These are phyloP conservation scores for Aspergillus arachidicola DNA, from an alignment of 2,329 filamentous ascomycete genomes.

Conservation along the genomic window DNA sequence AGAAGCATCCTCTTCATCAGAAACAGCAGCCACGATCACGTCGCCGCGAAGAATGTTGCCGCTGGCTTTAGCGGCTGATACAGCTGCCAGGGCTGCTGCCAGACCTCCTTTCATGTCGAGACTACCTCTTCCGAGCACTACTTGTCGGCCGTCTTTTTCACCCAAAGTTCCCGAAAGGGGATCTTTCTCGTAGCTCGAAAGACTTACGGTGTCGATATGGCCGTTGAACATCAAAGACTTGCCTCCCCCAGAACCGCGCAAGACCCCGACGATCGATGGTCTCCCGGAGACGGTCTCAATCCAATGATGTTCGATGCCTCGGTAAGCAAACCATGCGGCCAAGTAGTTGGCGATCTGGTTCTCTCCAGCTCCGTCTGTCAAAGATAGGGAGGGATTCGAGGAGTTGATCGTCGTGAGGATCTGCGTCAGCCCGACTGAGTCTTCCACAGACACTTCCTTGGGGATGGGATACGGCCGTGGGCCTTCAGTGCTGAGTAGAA, in stretches of 20 bases:
- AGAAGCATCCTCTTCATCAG: constrained; percentile 56
- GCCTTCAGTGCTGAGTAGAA: constrained; percentile 70
- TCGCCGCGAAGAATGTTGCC: constrained; percentile 46
- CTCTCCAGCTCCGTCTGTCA: constrained; percentile 50
- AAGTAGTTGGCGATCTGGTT: constrained; percentile 51
- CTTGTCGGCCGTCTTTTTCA: constrained; percentile 35
- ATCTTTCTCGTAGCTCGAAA: constrained; percentile 51
- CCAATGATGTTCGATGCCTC: constrained; percentile 55
- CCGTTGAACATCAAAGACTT: constrained; percentile 57
- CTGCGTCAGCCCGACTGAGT: constrained; percentile 48
- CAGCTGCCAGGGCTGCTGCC: constrained; percentile 49
- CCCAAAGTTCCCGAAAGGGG: constrained; percentile 46
- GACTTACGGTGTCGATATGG: constrained; percentile 57
- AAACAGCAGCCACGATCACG: constrained; percentile 56
- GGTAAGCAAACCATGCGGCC: constrained; percentile 54
- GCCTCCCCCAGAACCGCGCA: constrained; percentile 51
- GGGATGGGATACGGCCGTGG: constrained; percentile 56
- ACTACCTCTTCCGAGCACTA: constrained; percentile 50
- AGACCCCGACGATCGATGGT: constrained; percentile 55
- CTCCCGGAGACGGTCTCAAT: constrained; percentile 51
- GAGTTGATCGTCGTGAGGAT: constrained; percentile 54
- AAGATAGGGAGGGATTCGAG: constrained; percentile 49
- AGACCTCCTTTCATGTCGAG: constrained; percentile 58
- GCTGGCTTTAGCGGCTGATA: constrained; percentile 42
- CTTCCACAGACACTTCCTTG: constrained; percentile 44